phyloP scores from a whole-genome alignment of 306 rosid genomes.

The Oxytropis ochrocephala region DNA sequence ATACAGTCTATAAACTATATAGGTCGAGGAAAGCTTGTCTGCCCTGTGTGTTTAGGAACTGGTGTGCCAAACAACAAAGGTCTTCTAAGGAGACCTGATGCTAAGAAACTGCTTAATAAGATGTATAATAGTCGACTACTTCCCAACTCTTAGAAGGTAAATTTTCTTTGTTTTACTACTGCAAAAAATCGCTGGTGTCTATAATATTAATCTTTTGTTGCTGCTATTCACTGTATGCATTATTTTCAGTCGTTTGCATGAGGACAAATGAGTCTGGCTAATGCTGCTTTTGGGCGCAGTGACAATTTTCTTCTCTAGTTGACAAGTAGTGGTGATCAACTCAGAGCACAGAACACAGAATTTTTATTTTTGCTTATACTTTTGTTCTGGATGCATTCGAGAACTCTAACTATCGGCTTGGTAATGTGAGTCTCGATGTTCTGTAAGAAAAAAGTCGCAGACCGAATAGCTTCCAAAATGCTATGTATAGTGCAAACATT shows the following conservation, averaged over 20 bases:
- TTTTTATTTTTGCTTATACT: not conserved
- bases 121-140: constrained; percentile 82
- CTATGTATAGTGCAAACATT: constrained; percentile 17
- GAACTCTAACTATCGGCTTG: constrained; percentile 13
- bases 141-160: constrained; percentile 56
- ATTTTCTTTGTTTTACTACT: not conserved
- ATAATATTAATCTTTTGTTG: constrained; percentile 1
- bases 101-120: constrained; percentile 70
- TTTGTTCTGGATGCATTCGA: constrained; percentile 20
- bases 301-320: not conserved
- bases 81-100: constrained; percentile 85
- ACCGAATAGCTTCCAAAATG: not conserved
- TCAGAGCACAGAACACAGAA: not conserved
- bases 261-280: not conserved
- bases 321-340: not conserved
- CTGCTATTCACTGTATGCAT: not conserved
- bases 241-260: constrained; percentile 9
- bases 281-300: constrained; percentile 14
- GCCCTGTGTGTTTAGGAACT: constrained; percentile 93
- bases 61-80: constrained; percentile 92
- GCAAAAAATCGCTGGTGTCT: not conserved
- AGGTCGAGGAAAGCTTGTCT: constrained; percentile 95
- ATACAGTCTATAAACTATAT: not conserved
- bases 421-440: constrained; percentile 7
- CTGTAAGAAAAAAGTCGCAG: constrained; percentile 15